Base-by-base conservation (phyloP, 1,284 basidiomycete genomes). In the Fomitiporia mediterranea region DNA sequence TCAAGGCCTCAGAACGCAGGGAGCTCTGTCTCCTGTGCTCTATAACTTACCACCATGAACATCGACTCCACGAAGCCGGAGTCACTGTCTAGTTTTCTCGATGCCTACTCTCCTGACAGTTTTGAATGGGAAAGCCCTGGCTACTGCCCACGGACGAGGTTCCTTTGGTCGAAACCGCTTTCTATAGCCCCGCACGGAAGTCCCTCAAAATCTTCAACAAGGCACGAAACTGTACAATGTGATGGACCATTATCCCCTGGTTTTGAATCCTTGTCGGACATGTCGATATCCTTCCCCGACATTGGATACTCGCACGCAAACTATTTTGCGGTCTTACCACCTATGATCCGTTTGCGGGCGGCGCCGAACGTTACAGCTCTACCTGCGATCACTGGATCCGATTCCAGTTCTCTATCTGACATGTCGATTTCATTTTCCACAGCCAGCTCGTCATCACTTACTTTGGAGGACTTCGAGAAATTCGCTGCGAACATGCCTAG, bases 81-180 rank as follows among this genome's bases (percentile, higher is more conserved):
- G 15, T 53, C 51, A 11, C 30, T 51, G 37, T 56, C 55, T 13
- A 11, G 27, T 13, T 59, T 59, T 30, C 42, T 59, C 13, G 47
- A 28, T 21, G 28, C 43, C n/a, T 59, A 59, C 30, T 40, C 47
- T 9, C 27, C 47, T 25, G 53, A 59, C 47, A 38, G 4, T 5
- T 59, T 44, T 25, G 57, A 51, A 34, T 59, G 57, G 57, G 57
- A 59, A 35, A 38, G 28, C n/a, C 48, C 48, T 19, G 53, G 17
- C 13, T 51, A 44, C 39, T 55, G 40, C 35, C 32, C 53, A 19
- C 47, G 35, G 17, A 32, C 42, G 27, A 13, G 40, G 9, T 53
- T 52, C 42, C n/a, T 53, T 17, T 57, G 56, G 56, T 15, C 44
- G n/a, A 40, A 35, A 11, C 39, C 38, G 13, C 19, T 47, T 8